Base-by-base conservation (phyloP, 495 filamentous ascomycete genomes). In the Penicillium subrubescens region DNA sequence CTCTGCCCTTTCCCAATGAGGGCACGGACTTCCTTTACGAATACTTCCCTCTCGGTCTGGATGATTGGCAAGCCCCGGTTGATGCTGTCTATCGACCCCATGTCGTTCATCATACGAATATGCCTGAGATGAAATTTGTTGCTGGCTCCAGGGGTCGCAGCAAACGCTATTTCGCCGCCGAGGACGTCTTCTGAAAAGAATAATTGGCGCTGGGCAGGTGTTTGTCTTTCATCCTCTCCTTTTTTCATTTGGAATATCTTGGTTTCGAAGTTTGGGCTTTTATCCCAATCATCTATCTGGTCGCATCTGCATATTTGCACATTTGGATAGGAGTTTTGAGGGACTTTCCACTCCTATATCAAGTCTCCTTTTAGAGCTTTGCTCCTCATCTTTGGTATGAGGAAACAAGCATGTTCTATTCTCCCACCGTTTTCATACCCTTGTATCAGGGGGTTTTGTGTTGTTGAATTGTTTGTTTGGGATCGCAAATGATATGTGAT, bases 41-140 rank as follows among this genome's bases (percentile, higher is more conserved):
- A 73, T 96, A 97, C 72, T 96, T 97, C 63, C 93, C 93, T 6
- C 81, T 97, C 25, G 92, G 90, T 23, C 75, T 94, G 65, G 92
- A 96, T 75, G 93, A 97, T 65, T 96, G 92, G 92, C 92, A 93
- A 82, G 90, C 90, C 3, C 93, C 93, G 5, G 93, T 96, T 12
- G 93, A 97, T 74, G 92, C 93, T 8, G 89, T 97, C 43, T 97
- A 97, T 66, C 82, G 93, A n/a, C 93, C 93, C 10, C 93, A 97
- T 74, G 91, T 95, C 8, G 93, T 96, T 3, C 93, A 97, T 76
- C 93, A 97, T 71, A 93, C 89, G 37, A 89, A 89, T 48, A 81
- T 92, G 57, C 90, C 90, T 4, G 91, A 94, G 69, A 84, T 89
- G 68, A 93, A 92, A 68, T 89, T 89, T 15, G 82, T 88, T 53